Evolutionary conservation across 306 rosid species (phyloP).

Genomic region (Glycine soja): DNA sequence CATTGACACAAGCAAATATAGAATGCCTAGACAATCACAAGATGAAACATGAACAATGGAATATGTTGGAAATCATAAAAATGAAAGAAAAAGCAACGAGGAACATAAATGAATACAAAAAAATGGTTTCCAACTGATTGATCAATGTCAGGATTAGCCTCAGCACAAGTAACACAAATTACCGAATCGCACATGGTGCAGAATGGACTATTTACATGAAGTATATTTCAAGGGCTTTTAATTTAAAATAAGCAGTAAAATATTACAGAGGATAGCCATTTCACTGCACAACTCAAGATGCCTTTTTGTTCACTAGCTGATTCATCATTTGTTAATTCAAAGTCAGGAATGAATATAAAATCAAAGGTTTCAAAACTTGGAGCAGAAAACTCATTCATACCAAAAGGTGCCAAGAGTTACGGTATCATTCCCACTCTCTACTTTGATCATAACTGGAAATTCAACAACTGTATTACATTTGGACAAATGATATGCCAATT

Average conservation of each 20-base stretch:
- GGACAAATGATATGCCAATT: neutral
- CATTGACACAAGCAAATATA: slow-evolving; percentile 28
- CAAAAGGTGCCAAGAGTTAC: neutral
- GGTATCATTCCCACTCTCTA: neutral
- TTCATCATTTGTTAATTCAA: slow-evolving; percentile 8
- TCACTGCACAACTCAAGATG: slow-evolving; percentile 6
- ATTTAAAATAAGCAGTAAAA: too few relatives aligned
- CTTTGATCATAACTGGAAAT: neutral
- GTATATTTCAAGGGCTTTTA: too few relatives aligned
- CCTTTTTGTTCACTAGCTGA: neutral
- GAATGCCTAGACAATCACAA: slow-evolving; percentile 5
- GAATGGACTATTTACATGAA: neutral
- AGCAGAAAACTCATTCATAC: neutral
- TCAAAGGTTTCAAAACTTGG: slow-evolving; percentile 17
- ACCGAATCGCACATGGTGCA: neutral
- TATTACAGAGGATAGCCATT: slow-evolving; percentile 4
- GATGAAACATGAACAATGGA: neutral
- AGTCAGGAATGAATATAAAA: neutral
- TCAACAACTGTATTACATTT: neutral
- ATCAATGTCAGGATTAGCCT: slow-evolving; percentile 1
- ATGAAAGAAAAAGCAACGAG: neutral
- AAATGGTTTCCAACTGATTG: slow-evolving; percentile 1
- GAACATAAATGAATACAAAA: neutral
- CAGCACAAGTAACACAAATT: neutral
- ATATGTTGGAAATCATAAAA: neutral